Evolutionary conservation across 1,139 yeast genomes (phyloP).

Genomic region (Geotrichum australiense): DNA sequence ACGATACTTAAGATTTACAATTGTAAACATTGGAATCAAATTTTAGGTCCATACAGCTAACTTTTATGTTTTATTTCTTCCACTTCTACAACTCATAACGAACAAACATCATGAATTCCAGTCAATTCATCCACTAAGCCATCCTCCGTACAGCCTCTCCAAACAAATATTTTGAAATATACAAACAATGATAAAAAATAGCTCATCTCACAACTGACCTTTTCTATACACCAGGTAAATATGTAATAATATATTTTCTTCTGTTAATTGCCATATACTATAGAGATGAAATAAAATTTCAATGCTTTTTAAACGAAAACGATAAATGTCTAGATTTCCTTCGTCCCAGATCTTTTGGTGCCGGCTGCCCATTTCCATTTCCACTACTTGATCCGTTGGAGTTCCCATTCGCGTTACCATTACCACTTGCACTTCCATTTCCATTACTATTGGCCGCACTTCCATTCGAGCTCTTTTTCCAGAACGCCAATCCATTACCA

Average conservation of each 20-base stretch:
- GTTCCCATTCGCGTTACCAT: background rate
- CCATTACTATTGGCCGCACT: background rate
- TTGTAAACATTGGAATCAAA: too few species aligned
- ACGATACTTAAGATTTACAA: too few species aligned
- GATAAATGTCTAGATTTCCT: constrained; percentile 14
- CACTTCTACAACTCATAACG: too few species aligned
- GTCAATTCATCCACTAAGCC: too few species aligned
- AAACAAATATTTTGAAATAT: constrained; percentile 1
- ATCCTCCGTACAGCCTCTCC: too few species aligned
- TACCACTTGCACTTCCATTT: background rate
- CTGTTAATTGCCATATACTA: too few species aligned
- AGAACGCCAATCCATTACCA: constrained; percentile 9
- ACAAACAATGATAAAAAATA: background rate
- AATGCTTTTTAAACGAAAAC: constrained; percentile 15
- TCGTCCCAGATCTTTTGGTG: background rate
- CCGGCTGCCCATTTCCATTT: too few species aligned
- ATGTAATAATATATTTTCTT: too few species aligned
- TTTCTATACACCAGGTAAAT: background rate
- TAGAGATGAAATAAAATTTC: too few species aligned
- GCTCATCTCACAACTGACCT: background rate
- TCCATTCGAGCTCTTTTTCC: constrained; percentile 12
- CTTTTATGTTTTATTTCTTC: too few species aligned
- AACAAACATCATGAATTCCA: too few species aligned
- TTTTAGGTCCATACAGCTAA: too few species aligned
- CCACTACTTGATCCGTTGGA: background rate